phyloP scores from a whole-genome alignment of 257 asterid species.

The Penstemon barbatus region DNA sequence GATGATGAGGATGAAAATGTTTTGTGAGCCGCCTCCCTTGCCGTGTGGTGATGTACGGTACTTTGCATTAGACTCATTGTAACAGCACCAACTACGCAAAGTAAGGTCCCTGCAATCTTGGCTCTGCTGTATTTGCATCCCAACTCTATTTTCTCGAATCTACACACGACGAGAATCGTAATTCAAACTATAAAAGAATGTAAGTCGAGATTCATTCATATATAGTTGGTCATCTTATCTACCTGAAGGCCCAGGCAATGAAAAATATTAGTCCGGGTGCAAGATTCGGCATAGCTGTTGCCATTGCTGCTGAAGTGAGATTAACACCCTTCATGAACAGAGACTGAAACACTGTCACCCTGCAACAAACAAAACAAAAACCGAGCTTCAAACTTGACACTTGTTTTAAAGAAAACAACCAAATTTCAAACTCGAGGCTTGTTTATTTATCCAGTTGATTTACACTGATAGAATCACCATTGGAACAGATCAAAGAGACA shows the following conservation, averaged over 20 bases:
- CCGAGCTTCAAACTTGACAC: neutral
- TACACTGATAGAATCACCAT: too few relatives aligned
- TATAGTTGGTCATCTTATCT: too few relatives aligned
- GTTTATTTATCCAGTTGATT: too few relatives aligned
- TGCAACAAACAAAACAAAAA: conserved; percentile 23
- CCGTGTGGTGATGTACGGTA: conserved; percentile 16
- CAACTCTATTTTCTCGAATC: conserved; percentile 70
- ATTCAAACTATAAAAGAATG: neutral
- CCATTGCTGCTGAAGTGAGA: conserved; percentile 84
- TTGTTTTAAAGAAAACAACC: neutral
- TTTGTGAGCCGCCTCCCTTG: conserved; percentile 19
- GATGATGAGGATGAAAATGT: conserved; percentile 26
- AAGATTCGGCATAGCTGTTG: conserved; percentile 96
- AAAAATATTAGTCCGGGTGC: conserved; percentile 85
- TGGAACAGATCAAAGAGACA: too few relatives aligned
- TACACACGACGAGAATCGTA: conserved; percentile 27
- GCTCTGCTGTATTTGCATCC: conserved; percentile 73
- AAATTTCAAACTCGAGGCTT: neutral
- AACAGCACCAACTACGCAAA: conserved; percentile 79
- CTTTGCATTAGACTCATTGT: conserved; percentile 79
- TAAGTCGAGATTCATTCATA: neutral
- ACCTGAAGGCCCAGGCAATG: conserved; percentile 84
- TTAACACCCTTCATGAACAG: conserved; percentile 73
- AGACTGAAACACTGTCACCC: conserved; percentile 80
- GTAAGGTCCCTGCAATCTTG: conserved; percentile 71